Percentiles rank a stretch among this genome's conserved stretches.
Conservation (phyloP, 1,284 basidiomycete species). For the Malassezia japonica region DNA sequence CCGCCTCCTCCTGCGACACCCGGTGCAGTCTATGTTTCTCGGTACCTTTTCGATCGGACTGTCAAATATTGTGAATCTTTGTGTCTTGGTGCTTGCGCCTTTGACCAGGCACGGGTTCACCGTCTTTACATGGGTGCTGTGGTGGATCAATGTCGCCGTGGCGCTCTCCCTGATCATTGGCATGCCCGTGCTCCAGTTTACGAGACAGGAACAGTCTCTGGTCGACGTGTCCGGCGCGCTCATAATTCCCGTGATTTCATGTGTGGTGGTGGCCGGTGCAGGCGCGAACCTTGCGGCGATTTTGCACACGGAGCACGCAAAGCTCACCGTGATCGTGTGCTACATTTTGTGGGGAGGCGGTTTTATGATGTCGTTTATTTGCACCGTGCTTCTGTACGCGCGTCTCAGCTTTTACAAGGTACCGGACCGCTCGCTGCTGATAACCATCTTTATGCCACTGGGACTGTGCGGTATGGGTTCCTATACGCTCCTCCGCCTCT, state of each 20-base stretch:
- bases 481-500: constrained; percentile 55
- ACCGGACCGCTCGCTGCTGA: constrained; percentile 52
- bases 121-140: constrained; percentile 60
- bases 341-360: constrained; percentile 51
- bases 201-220: constrained; percentile 57
- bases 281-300: constrained; percentile 58
- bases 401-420: constrained; percentile 52
- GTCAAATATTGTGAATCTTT: constrained; percentile 57
- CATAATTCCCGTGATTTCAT: constrained; percentile 62
- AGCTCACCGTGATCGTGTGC: constrained; percentile 54
- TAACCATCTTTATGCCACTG: constrained; percentile 58
- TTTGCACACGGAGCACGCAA: constrained; percentile 53
- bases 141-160: no score
- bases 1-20: constrained; percentile 55
- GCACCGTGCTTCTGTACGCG: constrained; percentile 56
- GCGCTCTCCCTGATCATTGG: no score
- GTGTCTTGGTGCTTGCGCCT: constrained; percentile 50
- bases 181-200: constrained; percentile 61
- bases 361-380: constrained; percentile 50
- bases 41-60: constrained; percentile 64
- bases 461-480: constrained; percentile 58
- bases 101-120: constrained; percentile 55
- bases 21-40: constrained; percentile 60
- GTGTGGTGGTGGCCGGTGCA: constrained; percentile 61
- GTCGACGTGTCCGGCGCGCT: constrained; percentile 43